These are phyloP conservation scores for Chalara sp. DNA, from an alignment of 2,329 filamentous ascomycete genomes.

Conservation along the genomic window DNA sequence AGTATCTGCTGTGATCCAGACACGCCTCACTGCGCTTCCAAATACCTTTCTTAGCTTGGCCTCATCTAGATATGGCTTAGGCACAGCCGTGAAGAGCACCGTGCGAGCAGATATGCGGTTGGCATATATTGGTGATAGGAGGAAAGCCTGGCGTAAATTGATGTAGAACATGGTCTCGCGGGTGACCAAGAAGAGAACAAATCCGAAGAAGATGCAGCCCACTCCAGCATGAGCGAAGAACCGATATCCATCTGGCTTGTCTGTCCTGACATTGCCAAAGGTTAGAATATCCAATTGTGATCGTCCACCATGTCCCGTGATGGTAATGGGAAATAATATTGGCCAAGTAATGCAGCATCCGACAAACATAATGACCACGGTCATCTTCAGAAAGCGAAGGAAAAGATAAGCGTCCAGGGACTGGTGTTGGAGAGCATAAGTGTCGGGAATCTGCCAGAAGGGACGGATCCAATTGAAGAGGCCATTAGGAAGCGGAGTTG, in stretches of 20 bases:
- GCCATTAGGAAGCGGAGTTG: conserved; percentile 51
- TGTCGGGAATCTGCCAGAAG: conserved; percentile 65
- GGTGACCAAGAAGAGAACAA: conserved; percentile 82
- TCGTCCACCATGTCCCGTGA: conserved; percentile 63
- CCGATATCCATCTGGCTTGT: conserved; percentile 46
- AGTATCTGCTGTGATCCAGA: conserved; percentile 79
- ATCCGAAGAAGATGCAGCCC: conserved; percentile 77
- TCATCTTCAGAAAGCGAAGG: conserved; percentile 78
- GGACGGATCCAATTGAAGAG: conserved; percentile 60
- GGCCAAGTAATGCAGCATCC: conserved; percentile 84
- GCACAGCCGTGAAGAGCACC: conserved; percentile 82
- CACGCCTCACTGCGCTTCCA: conserved; percentile 69
- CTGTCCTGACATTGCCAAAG: conserved; percentile 66
- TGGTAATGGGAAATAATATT: conserved; percentile 77
- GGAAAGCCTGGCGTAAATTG: conserved; percentile 87
- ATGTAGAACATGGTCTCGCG: conserved; percentile 88
- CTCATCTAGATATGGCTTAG: conserved; percentile 69
- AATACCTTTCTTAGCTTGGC: conserved; percentile 74
- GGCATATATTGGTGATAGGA: conserved; percentile 77
- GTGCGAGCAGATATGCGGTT: conserved; percentile 84
- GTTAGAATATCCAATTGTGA: conserved; percentile 69
- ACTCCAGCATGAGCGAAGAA: conserved; percentile 79
- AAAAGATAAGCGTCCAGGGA: conserved; percentile 90
- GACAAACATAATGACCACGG: conserved; percentile 72
- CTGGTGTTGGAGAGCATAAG: conserved; percentile 80